Percentiles rank a stretch among this genome's conserved stretches.
Evolutionary conservation across 2,329 filamentous ascomycete species (phyloP).

Genomic region (Cytospora schulzeri): DNA sequence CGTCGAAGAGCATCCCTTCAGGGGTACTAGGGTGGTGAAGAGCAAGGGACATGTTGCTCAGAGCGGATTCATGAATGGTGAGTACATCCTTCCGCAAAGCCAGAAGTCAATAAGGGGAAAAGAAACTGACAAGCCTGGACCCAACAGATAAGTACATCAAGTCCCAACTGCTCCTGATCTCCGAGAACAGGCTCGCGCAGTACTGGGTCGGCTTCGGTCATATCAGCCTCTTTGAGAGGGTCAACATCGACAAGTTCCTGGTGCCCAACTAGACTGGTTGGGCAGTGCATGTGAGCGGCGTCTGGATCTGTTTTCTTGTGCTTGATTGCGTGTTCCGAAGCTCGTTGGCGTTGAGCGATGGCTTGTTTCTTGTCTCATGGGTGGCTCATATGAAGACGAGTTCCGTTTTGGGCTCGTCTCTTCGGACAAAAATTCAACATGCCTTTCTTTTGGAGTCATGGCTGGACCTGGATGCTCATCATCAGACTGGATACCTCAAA

Average conservation of each 20-base stretch:
- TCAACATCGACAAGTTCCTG: constrained; percentile 57
- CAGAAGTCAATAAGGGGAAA: not conserved
- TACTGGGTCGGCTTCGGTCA: constrained; percentile 72
- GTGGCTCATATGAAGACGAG: not conserved
- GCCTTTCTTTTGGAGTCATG: not conserved
- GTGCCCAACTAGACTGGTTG: constrained; percentile 3
- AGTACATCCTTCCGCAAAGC: constrained; percentile 37
- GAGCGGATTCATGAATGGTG: constrained; percentile 71
- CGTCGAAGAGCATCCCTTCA: constrained; percentile 68
- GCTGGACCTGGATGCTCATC: not conserved
- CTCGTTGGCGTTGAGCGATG: not conserved
- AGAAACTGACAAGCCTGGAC: constrained; percentile 13
- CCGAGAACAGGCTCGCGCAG: constrained; percentile 75
- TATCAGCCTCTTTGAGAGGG: constrained; percentile 62
- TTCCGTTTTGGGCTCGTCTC: not conserved
- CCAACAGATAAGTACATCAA: constrained; percentile 71
- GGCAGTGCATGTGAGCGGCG: no score
- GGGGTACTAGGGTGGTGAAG: constrained; percentile 72
- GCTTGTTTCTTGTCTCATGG: not conserved
- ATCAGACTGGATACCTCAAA: not conserved
- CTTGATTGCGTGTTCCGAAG: not conserved
- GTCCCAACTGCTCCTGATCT: constrained; percentile 77
- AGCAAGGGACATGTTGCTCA: constrained; percentile 78
- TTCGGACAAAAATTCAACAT: not conserved
- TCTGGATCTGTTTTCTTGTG: not conserved